These are phyloP conservation scores for Fonsecaea multimorphosa DNA, from an alignment of 2,329 filamentous ascomycete genomes.

Conservation along the genomic window DNA sequence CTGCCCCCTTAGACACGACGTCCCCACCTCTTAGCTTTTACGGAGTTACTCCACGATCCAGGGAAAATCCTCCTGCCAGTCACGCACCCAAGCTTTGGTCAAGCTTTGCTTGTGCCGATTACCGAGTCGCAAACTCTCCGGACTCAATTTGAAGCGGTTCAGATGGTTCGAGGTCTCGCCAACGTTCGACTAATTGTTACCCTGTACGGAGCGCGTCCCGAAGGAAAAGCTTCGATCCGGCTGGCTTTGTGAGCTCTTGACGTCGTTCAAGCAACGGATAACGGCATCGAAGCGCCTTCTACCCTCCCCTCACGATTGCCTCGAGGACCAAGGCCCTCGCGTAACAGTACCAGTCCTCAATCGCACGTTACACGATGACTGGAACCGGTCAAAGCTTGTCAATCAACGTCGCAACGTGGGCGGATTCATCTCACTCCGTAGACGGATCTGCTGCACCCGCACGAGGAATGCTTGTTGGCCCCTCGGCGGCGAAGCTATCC, in stretches of 20 bases:
- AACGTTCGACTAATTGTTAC: slow-evolving; percentile 4
- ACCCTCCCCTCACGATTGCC: not conserved
- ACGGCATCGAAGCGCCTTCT: slow-evolving; percentile 1
- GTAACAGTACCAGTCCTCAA: not conserved
- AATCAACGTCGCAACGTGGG: slow-evolving; percentile 4
- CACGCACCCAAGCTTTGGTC: slow-evolving; percentile 46
- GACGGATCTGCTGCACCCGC: not conserved
- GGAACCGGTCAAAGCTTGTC: not conserved
- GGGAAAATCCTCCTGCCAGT: slow-evolving; percentile 10
- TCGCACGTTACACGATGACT: not conserved
- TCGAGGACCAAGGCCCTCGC: not conserved
- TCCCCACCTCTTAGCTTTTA: slow-evolving; percentile 9
- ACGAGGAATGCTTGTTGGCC: not conserved
- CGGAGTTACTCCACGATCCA: slow-evolving; percentile 15
- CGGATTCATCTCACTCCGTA: not conserved
- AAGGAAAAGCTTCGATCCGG: not conserved
- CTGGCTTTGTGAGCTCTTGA: not conserved
- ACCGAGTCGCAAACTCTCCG: slow-evolving; percentile 22
- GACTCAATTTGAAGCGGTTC: slow-evolving; percentile 35
- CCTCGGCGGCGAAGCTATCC: slow-evolving; percentile 11
- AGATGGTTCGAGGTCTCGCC: slow-evolving; percentile 39
- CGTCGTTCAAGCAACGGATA: not conserved
- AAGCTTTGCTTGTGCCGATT: slow-evolving; percentile 48
- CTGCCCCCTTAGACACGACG: slow-evolving; percentile 9
- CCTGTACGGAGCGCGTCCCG: not conserved